Conservation (phyloP, 1,284 basidiomycete genomes). For the Cryptococcus sp. region DNA sequence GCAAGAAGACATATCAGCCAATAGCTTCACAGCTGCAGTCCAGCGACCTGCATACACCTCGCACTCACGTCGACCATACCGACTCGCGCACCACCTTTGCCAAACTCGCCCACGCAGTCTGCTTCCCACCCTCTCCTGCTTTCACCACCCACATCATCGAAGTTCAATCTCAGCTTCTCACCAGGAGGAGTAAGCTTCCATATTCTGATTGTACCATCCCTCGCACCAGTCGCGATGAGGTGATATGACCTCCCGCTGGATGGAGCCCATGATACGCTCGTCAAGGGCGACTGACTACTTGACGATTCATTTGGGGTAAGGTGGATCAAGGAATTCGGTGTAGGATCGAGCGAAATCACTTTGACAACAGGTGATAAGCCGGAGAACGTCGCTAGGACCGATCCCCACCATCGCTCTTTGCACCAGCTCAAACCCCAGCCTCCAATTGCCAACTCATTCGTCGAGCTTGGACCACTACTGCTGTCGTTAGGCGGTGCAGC, state of each 20-base stretch:
- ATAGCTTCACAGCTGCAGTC: background rate
- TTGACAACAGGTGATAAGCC: conserved; percentile 74
- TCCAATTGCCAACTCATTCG: conserved; percentile 66
- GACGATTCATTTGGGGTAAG: conserved; percentile 38
- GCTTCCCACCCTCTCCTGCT: conserved; percentile 64
- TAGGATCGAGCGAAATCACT: conserved; percentile 59
- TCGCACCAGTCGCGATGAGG: conserved; percentile 79
- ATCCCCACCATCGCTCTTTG: conserved; percentile 90
- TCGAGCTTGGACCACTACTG: background rate
- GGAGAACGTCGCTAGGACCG: conserved; percentile 72
- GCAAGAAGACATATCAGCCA: conserved; percentile 1
- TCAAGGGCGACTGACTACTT: conserved; percentile 58
- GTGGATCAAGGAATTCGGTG: conserved; percentile 47
- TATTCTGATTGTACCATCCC: conserved; percentile 83
- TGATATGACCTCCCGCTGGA: conserved; percentile 89
- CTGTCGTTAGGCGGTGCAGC: conserved; percentile 8
- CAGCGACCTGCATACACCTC: background rate
- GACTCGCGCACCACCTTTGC: conserved; percentile 73
- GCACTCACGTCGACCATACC: conserved; percentile 78
- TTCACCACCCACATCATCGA: conserved; percentile 32
- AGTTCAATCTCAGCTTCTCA: conserved; percentile 41
- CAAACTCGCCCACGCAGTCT: conserved; percentile 77
- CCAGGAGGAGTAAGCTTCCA: conserved; percentile 67
- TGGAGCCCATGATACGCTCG: conserved; percentile 84
- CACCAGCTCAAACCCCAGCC: conserved; percentile 94